Percentiles rank a stretch among this genome's conserved stretches.
These are phyloP conservation scores for Leishmania braziliensis DNA, from an alignment of 208 protist species.

Conservation along the genomic window DNA sequence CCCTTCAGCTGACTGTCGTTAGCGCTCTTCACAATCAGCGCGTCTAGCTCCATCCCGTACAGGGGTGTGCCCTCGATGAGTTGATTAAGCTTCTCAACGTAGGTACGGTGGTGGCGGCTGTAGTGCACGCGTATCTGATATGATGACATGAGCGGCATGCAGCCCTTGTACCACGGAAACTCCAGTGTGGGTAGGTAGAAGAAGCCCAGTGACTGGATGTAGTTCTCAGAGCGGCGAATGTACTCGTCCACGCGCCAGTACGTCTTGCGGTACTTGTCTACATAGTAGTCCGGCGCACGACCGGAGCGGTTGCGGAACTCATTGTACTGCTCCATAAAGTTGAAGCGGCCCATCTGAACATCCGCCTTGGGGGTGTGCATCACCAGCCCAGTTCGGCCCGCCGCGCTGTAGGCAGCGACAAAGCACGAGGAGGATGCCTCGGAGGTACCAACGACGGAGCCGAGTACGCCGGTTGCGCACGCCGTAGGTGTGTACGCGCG, in stretches of 20 bases:
- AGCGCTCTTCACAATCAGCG: conserved; percentile 70
- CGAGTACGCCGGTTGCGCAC: conserved; percentile 12
- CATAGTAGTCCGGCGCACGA: conserved; percentile 79
- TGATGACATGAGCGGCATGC: conserved; percentile 85
- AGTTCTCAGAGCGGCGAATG: conserved; percentile 79
- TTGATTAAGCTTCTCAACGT: conserved; percentile 92
- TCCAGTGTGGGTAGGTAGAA: conserved; percentile 91
- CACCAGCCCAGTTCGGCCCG: conserved; percentile 26
- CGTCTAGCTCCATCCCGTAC: conserved; percentile 83
- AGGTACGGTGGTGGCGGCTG: conserved; percentile 86
- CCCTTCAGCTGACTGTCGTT: conserved; percentile 49
- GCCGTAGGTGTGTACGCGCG: conserved; percentile 20
- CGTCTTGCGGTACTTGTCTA: conserved; percentile 81
- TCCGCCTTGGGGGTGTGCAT: conserved; percentile 89
- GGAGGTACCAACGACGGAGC: conserved; percentile 16
- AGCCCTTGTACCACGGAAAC: conserved; percentile 91
- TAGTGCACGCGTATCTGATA: conserved; percentile 93
- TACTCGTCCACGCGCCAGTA: conserved; percentile 93
- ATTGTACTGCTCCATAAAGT: conserved; percentile 87
- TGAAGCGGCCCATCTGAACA: conserved; percentile 70
- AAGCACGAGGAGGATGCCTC: conserved; percentile 7
- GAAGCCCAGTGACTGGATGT: conserved; percentile 81
- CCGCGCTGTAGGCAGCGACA: conserved; percentile 3
- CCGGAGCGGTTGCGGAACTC: conserved; percentile 86
- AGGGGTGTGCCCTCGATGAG: conserved; percentile 87